Evolutionary conservation across 2,329 filamentous ascomycete genomes (phyloP).

Genomic region (Scedosporium dehoogii): DNA sequence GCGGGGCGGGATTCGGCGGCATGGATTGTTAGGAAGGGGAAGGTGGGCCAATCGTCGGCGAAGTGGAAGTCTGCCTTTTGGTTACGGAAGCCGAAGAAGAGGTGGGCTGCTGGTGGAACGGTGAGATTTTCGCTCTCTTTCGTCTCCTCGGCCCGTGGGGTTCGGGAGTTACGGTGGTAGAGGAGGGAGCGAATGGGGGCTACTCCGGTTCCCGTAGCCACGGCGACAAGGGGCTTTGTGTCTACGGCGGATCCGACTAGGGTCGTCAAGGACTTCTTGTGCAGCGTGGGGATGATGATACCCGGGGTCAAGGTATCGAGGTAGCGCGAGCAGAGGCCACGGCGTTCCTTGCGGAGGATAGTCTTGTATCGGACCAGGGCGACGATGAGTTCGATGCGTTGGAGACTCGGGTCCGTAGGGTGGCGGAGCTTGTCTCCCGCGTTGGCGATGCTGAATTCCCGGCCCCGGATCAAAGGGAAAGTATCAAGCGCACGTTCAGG

Average conservation of each 20-base stretch:
- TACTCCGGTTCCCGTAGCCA: constrained; percentile 79
- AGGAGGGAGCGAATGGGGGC: constrained; percentile 75
- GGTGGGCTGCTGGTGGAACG: constrained; percentile 25
- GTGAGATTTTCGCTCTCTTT: background rate
- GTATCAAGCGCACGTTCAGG: constrained; percentile 61
- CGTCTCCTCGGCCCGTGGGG: constrained; percentile 4
- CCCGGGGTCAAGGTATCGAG: constrained; percentile 53
- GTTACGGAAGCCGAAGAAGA: constrained; percentile 84
- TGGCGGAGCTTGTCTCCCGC: constrained; percentile 5
- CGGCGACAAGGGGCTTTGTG: constrained; percentile 55
- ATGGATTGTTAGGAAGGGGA: constrained; percentile 6
- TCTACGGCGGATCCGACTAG: constrained; percentile 26
- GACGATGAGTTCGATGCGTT: constrained; percentile 60
- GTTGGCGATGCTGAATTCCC: constrained; percentile 71
- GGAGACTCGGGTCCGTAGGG: constrained; percentile 19
- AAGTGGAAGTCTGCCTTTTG: constrained; percentile 72
- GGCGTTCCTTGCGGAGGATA: constrained; percentile 70
- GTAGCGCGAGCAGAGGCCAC: constrained; percentile 87
- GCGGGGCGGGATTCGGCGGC: constrained; percentile 4
- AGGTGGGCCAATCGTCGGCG: constrained; percentile 56
- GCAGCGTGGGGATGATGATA: constrained; percentile 36
- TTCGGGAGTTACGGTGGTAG: constrained; percentile 55
- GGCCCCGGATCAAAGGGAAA: constrained; percentile 74
- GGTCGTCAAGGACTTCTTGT: constrained; percentile 35
- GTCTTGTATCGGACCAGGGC: constrained; percentile 90